Conservation (phyloP, 192 early-diverging fungal genomes). For the Bifiguratus adelaidae region DNA sequence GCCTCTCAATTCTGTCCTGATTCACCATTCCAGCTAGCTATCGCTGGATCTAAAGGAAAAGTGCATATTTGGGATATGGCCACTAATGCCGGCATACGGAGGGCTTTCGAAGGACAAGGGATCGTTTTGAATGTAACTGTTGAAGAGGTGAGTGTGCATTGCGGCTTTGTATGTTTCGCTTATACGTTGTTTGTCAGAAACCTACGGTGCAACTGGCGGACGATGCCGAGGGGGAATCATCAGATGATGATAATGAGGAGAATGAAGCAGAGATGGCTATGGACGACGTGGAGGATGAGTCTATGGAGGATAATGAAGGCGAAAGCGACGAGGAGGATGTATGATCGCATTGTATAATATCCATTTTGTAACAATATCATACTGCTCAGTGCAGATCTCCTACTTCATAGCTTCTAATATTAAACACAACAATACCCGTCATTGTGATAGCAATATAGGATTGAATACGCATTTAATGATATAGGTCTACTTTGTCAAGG, state of each 20-base stretch:
- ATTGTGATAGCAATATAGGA: no score
- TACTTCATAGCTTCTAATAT: no score
- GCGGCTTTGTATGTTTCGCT: not conserved
- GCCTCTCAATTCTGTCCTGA: constrained; percentile 81
- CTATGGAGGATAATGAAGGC: constrained; percentile 18
- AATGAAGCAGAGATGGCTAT: constrained; percentile 34
- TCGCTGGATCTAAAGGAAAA: constrained; percentile 84
- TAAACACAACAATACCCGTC: no score
- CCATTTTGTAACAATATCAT: no score
- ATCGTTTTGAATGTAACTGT: not conserved
- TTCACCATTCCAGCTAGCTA: constrained; percentile 79
- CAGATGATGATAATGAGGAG: constrained; percentile 3
- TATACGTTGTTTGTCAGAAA: not conserved
- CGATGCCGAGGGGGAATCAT: constrained; percentile 9
- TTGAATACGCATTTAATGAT: no score
- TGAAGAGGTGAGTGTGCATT: not conserved
- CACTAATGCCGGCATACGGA: constrained; percentile 72
- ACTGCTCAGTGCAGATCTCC: no score
- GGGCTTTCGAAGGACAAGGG: constrained; percentile 45
- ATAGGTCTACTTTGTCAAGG: no score
- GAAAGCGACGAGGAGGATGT: constrained; percentile 27
- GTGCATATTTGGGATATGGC: constrained; percentile 89
- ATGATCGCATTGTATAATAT: no score
- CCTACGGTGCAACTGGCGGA: not conserved
- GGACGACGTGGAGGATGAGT: constrained; percentile 22